A percentile compares a stretch with the other conserved stretches of the same genome.
phyloP scores from a whole-genome alignment of 257 asterid genomes.

The Rubia yunnanensis region DNA sequence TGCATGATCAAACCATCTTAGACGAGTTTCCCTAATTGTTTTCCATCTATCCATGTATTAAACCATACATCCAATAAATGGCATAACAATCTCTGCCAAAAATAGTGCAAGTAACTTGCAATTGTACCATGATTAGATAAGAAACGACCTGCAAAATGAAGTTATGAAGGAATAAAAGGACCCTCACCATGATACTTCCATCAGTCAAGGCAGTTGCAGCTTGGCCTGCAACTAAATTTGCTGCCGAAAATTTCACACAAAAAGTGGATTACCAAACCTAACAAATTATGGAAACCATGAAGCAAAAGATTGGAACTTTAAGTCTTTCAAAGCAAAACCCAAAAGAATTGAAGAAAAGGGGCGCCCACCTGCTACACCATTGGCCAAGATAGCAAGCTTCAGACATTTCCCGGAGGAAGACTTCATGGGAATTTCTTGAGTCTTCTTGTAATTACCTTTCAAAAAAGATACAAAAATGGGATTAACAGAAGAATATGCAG shows the following conservation, averaged over 20 bases:
- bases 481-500: neutral
- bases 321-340: neutral
- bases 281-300: neutral
- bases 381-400: neutral
- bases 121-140: neutral
- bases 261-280: neutral
- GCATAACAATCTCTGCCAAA: neutral
- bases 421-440: neutral
- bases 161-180: neutral
- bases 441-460: slow-evolving; percentile 4
- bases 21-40: neutral
- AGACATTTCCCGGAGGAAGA: neutral
- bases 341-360: neutral
- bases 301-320: neutral
- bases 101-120: neutral
- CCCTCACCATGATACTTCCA: slow-evolving; percentile 11
- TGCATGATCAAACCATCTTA: neutral
- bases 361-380: slow-evolving; percentile 12
- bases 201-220: slow-evolving; percentile 10
- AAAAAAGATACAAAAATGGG: neutral
- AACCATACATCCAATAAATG: too few relatives aligned
- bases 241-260: neutral
- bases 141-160: neutral
- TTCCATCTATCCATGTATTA: neutral
- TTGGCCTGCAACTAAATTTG: slow-evolving; percentile 8